phyloP scores from a whole-genome alignment of 164 flowering plant genomes.

The Buxus sempervirens region DNA sequence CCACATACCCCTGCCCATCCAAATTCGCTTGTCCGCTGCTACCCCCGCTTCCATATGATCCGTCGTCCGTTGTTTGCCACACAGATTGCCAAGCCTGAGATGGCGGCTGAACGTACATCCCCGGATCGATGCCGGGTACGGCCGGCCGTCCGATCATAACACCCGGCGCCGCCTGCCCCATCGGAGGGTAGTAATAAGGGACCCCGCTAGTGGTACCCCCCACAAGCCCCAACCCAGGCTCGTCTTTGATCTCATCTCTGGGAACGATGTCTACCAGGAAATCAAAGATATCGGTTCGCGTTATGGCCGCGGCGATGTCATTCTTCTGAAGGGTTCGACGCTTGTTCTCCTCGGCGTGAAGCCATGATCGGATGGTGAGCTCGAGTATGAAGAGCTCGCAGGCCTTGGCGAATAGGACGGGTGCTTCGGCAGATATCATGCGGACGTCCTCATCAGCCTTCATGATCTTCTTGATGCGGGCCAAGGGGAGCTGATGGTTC shows the following conservation, averaged over 20 bases:
- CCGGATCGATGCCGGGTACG: conserved; percentile 15
- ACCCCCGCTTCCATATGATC: conserved; percentile 22
- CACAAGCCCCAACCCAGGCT: conserved; percentile 21
- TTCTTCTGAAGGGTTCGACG: conserved; percentile 93
- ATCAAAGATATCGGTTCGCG: conserved; percentile 83
- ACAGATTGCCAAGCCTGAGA: conserved; percentile 40
- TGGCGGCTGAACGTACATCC: conserved; percentile 24
- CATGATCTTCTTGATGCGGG: conserved; percentile 97
- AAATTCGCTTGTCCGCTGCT: conserved; percentile 22
- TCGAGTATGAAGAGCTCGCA: conserved; percentile 95
- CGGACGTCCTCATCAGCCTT: conserved; percentile 97
- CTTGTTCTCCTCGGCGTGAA: conserved; percentile 98
- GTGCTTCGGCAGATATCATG: conserved; percentile 95
- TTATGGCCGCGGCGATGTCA: conserved; percentile 88
- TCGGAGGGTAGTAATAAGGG: conserved; percentile 39
- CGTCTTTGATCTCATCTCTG: conserved; percentile 76
- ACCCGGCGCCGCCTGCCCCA: conserved; percentile 24
- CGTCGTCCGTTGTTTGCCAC: conserved; percentile 30
- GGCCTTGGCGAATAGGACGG: conserved; percentile 83
- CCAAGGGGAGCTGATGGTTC: conserved; percentile 91
- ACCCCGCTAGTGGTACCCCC: conserved; percentile 24
- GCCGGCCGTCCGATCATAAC: conserved; percentile 39
- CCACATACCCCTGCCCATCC: conserved; percentile 29
- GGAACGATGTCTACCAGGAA: conserved; percentile 91
- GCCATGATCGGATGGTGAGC: conserved; percentile 86